These are phyloP conservation scores for Mortierella alpina DNA, from an alignment of 192 early-diverging fungal genomes.

Conservation along the genomic window DNA sequence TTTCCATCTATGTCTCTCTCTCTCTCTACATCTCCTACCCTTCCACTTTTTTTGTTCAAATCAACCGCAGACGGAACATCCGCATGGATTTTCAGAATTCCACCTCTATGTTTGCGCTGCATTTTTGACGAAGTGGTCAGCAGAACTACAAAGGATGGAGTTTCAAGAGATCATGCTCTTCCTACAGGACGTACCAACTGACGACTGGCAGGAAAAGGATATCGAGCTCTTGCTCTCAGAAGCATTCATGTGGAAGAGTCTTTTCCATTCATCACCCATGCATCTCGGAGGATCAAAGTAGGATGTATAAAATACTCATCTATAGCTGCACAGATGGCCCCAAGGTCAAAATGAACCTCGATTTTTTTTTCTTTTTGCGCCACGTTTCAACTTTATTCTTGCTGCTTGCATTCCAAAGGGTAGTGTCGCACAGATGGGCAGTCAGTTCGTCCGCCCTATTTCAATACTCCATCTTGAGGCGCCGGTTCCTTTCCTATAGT, in stretches of 20 bases:
- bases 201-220: conserved; percentile 89
- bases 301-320: not conserved
- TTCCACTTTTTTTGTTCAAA: not conserved
- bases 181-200: conserved; percentile 89
- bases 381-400: not conserved
- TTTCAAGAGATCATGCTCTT: conserved; percentile 96
- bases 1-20: not conserved
- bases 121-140: conserved; percentile 96
- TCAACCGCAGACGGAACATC: conserved; percentile 75
- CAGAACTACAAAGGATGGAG: conserved; percentile 85
- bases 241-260: conserved; percentile 96
- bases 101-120: conserved; percentile 99
- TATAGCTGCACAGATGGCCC: not conserved
- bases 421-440: too few relatives aligned
- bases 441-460: too few relatives aligned
- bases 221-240: conserved; percentile 95
- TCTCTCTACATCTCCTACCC: not conserved
- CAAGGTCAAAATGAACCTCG: not conserved
- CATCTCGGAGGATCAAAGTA: conserved; percentile 69
- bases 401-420: not conserved
- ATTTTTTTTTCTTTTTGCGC: not conserved
- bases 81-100: conserved; percentile 94
- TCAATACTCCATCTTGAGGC: too few relatives aligned
- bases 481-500: too few relatives aligned
- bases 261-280: conserved; percentile 92